Base-by-base conservation (phyloP, 2,329 filamentous ascomycete species). In the Clonostachys solani region DNA sequence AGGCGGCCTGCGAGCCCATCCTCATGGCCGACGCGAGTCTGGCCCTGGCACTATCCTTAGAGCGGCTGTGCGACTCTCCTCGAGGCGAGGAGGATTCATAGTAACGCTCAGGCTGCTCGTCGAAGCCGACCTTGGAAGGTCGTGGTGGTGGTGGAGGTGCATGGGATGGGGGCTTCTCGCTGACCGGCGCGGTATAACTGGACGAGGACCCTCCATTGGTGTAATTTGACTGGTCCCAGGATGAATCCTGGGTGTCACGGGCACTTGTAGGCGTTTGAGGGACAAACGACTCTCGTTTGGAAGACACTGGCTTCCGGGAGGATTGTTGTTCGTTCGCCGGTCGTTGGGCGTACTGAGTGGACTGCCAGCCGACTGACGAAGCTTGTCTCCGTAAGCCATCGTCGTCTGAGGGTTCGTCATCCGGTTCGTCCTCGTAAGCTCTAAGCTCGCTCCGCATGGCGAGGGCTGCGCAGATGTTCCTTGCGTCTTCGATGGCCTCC, bases 391-490 rank as follows among this genome's bases (percentile, higher is more conserved):
- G 43, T 17, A 6, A n/a, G 52, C 51, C 4, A 6, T 67, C 66
- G 1, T 65, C 61, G 12, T 68, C 64, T 4, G 58, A 60, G 1
- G 48, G 53, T 2, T 64, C 63, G 0, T 65, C 63, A 0, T 64
- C 61, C 2, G 57, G 53, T 13, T 70, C 67, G 36, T 69, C 66
- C 1, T 66, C 64, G 36, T 63, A 66, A 1, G 59, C 62, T 6
- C 74, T 63, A 16, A 78, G 53, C 50, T 78, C 74, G 52, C 75
- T 77, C 37, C 75, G 65, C 74, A 78, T 77, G 8, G 75, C 74
- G 15, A 78, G 61, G 47, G 65, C 67, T 40, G 74, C 73, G 50
- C 74, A 77, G 18, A 76, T 69, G 43, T 68, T 69, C 45, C 69
- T 68, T 29, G 74, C 74, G 50, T 77, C 74, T 40, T 76, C 72